A percentile compares a stretch with the other conserved stretches of the same genome.
These are phyloP conservation scores for Fusarium temperatum DNA, from an alignment of 2,329 filamentous ascomycete species.

Conservation along the genomic window DNA sequence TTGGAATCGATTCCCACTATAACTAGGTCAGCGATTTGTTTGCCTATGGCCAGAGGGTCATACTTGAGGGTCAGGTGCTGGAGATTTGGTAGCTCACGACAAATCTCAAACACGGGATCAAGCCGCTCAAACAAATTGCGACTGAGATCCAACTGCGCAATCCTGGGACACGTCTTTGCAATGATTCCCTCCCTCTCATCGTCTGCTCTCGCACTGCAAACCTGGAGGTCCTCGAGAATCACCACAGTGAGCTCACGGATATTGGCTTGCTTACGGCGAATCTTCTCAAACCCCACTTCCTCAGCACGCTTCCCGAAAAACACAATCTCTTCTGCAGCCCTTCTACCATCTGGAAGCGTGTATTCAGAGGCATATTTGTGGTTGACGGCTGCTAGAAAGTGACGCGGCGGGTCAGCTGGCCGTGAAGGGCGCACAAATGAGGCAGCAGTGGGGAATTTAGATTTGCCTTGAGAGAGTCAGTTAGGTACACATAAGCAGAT, in stretches of 20 bases:
- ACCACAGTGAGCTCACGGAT: conserved; percentile 82
- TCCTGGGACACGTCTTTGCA: conserved; percentile 66
- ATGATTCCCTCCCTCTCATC: conserved; percentile 51
- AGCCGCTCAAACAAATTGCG: conserved; percentile 80
- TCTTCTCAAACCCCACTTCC: conserved; percentile 95
- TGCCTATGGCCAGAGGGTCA: conserved; percentile 41
- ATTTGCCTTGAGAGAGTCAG: conserved; percentile 58
- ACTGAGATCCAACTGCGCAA: conserved; percentile 84
- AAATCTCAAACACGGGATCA: conserved; percentile 74
- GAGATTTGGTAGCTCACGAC: conserved; percentile 72
- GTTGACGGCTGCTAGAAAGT: conserved; percentile 81
- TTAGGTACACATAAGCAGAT: background rate
- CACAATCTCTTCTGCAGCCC: conserved; percentile 60
- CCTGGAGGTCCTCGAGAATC: conserved; percentile 79
- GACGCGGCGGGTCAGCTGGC: conserved; percentile 71
- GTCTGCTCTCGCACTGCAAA: conserved; percentile 55
- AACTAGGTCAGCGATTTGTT: conserved; percentile 22
- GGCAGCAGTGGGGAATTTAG: conserved; percentile 73
- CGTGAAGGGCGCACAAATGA: conserved; percentile 88
- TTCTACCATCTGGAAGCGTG: conserved; percentile 49
- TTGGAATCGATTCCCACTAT: conserved; percentile 78
- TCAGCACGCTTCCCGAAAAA: conserved; percentile 86
- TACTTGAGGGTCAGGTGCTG: conserved; percentile 77
- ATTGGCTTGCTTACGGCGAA: conserved; percentile 79
- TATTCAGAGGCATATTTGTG: conserved; percentile 81